Evolutionary conservation across 305 asterid species (phyloP), one percentile per base, ranked within the genome.

Genomic region (Ajuga reptans): DNA sequence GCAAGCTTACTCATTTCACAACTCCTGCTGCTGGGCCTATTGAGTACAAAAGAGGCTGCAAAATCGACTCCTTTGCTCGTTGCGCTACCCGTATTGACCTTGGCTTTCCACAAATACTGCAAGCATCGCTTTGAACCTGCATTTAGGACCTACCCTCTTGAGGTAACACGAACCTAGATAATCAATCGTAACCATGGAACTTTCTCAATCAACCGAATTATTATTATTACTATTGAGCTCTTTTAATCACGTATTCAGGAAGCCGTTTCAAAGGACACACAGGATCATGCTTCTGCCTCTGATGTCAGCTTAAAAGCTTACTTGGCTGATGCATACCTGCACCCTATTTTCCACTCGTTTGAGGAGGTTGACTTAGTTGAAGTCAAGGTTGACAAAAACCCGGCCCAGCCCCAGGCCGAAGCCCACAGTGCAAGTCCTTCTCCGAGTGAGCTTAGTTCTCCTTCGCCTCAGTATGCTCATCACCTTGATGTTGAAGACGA

Each of bases 71-170:
- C 99, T 12, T 69, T 91, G 68, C 90, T 94, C 15, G 81, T 86
- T 3, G 85, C 71, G 41, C 84, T 94, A 6, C 97, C 97, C 15
- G 37, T 87, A 56, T 68, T 94, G 77, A 94, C 99, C 15, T 52
- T 89, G 49, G 64, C 95, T 17, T 94, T 94, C 81, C 99, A 91
- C 42, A 82, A 82, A 68, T 94, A 94, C 78, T 91, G 99, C 86
- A 94, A 91, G 90, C 75, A 78, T 66, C 96, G 97, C 64, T 94
- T 94, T 46, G 99, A 91, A 75, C 96, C 96, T 61, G 99, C 97
- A 41, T 94, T 94, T 77, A 71, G 96, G 71, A 85, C 79, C 77
- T 89, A 89, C 76, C 99, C 99, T 45, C 87, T 94, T 64, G 97
- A 94, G 95, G 97, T 89, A 85, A 79, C 62, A 61, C 17, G 14